Evolutionary conservation across 306 rosid genomes (phyloP), one percentile per base, ranked within the genome.

Genomic region (Vigna unguiculata): DNA sequence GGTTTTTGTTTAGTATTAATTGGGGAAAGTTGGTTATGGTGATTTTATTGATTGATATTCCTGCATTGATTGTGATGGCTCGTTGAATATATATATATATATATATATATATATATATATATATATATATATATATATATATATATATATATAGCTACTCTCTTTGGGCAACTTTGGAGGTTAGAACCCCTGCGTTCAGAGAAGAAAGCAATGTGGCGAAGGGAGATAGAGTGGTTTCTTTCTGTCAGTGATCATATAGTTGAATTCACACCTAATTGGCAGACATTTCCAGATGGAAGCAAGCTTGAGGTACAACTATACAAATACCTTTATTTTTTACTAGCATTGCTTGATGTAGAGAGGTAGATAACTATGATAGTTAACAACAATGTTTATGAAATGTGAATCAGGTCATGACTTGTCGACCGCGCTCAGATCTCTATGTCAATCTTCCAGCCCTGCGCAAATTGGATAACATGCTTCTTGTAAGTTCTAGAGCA

Each of bases 381-480:
- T 57, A 63, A 74, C 64, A 21, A 28, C 64, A 21, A 28, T 40
- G 19, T 21, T 43, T 54, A 36, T 82, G 41, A 75, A 83, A 47
- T 86, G 72, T 61, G 86, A 66, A 76, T 81, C 85, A 94, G 99
- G 87, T 96, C 78, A 96, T 96, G 97, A 86, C 90, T 38, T 91
- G 99, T 86, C 88, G 93, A 81, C 98, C 93, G 0, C 96, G 99
- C 53, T 87, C 88, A 2, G 97, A 96, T 88, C 92, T 96, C 10
- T 96, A 96, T 16, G 96, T 92, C 28, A 96, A 92, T 78, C 98
- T 96, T 48, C 98, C 97, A 4, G 99, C 98, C 34, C 85, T 92
- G 28, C 93, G 96, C 2, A 96, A 96, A 89, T 67, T 96, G 86
- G 99, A 96, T 67, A 91, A 92, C 88, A 89, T 96, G 99, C 97